These are phyloP conservation scores for Aphanocladium album DNA, from an alignment of 2,329 filamentous ascomycete genomes.

Conservation along the genomic window DNA sequence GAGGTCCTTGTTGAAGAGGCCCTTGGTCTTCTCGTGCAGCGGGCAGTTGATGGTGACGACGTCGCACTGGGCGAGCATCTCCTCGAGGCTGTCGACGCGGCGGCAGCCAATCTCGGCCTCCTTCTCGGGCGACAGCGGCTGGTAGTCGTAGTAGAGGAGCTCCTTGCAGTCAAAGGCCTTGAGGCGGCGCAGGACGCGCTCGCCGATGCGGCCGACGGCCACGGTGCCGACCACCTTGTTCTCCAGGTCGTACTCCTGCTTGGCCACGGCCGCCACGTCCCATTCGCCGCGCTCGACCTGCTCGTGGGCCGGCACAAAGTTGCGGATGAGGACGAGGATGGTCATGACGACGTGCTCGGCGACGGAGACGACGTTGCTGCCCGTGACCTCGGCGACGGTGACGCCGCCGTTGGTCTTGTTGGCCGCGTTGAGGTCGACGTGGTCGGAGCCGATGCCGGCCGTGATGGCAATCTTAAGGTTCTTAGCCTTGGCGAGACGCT, in stretches of 20 bases:
- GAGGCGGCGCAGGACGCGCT: slow-evolving; percentile 92
- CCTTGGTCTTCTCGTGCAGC: slow-evolving; percentile 94
- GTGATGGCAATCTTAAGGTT: slow-evolving; percentile 97
- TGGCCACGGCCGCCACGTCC: slow-evolving; percentile 92
- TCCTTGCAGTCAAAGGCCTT: slow-evolving; percentile 99
- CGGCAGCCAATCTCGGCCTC: slow-evolving; percentile 96
- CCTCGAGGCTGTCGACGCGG: slow-evolving; percentile 82
- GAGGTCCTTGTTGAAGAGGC: slow-evolving; percentile 97
- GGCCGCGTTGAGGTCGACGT: slow-evolving; percentile 93
- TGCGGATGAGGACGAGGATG: slow-evolving; percentile 90
- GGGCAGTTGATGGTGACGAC: slow-evolving; percentile 99
- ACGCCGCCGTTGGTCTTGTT: slow-evolving; percentile 98
- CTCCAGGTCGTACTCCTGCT: slow-evolving; percentile 98
- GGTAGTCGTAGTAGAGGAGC: slow-evolving; percentile 99
- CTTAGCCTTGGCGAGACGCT: slow-evolving; percentile 96
- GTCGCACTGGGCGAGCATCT: slow-evolving; percentile 90
- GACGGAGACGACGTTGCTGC: slow-evolving; percentile 96
- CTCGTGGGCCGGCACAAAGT: slow-evolving; percentile 97
- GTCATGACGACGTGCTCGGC: slow-evolving; percentile 99
- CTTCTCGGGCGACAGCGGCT: slow-evolving; percentile 77
- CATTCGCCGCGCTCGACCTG: slow-evolving; percentile 84
- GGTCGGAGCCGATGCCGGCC: slow-evolving; percentile 96
- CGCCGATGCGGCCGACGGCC: slow-evolving; percentile 93
- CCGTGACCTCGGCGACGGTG: slow-evolving; percentile 96
- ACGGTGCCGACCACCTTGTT: slow-evolving; percentile 97